These are phyloP conservation scores for Ophiostoma ulmi DNA, from an alignment of 2,329 filamentous ascomycete genomes.

Conservation along the genomic window DNA sequence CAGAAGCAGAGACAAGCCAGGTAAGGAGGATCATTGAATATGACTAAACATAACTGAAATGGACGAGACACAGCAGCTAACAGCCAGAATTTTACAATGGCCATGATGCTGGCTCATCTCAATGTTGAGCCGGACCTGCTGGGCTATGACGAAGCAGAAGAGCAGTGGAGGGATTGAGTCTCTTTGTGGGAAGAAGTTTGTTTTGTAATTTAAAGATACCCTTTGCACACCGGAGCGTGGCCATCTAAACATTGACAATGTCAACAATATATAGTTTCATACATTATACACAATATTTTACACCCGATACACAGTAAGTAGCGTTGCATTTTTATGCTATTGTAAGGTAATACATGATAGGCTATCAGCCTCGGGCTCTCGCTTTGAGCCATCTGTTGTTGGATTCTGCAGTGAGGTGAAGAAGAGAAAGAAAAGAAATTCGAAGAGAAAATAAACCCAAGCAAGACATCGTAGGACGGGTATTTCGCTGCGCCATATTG, in stretches of 20 bases:
- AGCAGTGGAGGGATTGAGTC: conserved; percentile 31
- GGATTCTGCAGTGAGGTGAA: neutral
- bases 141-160: conserved; percentile 35
- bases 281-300: neutral
- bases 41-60: no score
- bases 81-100: conserved; percentile 37
- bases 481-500: neutral
- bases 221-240: no score
- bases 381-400: conserved; percentile 1
- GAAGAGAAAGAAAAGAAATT: neutral
- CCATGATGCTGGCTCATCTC: conserved; percentile 38
- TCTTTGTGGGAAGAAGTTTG: no score
- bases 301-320: neutral
- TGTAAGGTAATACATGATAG: neutral
- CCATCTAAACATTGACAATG: neutral
- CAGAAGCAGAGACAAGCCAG: conserved; percentile 8
- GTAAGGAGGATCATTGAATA: neutral
- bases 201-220: neutral
- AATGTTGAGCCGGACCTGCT: conserved; percentile 36
- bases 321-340: neutral
- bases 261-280: neutral
- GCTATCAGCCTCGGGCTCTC: neutral
- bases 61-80: neutral
- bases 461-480: neutral
- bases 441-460: neutral